Evolutionary conservation across 805 yeast species (phyloP).

Genomic region (Pichia membranifaciens): DNA sequence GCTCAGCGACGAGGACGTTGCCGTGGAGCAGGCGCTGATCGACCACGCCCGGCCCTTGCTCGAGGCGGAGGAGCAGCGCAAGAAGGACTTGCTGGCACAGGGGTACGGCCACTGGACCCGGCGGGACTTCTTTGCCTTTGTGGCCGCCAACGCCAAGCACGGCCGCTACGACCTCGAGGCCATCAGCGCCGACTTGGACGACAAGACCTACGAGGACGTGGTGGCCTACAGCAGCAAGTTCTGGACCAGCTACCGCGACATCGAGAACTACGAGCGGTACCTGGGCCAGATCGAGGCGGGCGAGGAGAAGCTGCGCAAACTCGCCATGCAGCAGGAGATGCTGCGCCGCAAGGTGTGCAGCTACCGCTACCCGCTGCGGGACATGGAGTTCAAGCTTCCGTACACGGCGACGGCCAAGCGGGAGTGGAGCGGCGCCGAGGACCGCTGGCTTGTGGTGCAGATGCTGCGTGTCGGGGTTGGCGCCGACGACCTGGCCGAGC

Average conservation of each 20-base stretch:
- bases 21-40: slow-evolving; percentile 64
- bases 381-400: slow-evolving; percentile 64
- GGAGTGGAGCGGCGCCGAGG: slow-evolving; percentile 83
- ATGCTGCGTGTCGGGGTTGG: slow-evolving; percentile 78
- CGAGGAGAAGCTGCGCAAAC: slow-evolving; percentile 69
- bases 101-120: slow-evolving; percentile 85
- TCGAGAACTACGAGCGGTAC: slow-evolving; percentile 87
- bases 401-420: slow-evolving; percentile 52
- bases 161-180: slow-evolving; percentile 71
- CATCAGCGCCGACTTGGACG: slow-evolving; percentile 76
- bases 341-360: slow-evolving; percentile 67
- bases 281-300: slow-evolving; percentile 79
- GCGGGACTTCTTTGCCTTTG: slow-evolving; percentile 80
- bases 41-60: slow-evolving; percentile 75
- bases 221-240: slow-evolving; percentile 70
- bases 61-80: slow-evolving; percentile 67
- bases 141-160: slow-evolving; percentile 64
- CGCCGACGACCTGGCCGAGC: slow-evolving; percentile 69
- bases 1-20: slow-evolving; percentile 20
- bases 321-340: slow-evolving; percentile 69
- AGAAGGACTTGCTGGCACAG: slow-evolving; percentile 49
- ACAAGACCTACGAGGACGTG: slow-evolving; percentile 76
- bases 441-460: slow-evolving; percentile 77
- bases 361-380: slow-evolving; percentile 68
- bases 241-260: slow-evolving; percentile 71